Conservation (phyloP, 83 land plant species). For the Picea engelmannii region DNA sequence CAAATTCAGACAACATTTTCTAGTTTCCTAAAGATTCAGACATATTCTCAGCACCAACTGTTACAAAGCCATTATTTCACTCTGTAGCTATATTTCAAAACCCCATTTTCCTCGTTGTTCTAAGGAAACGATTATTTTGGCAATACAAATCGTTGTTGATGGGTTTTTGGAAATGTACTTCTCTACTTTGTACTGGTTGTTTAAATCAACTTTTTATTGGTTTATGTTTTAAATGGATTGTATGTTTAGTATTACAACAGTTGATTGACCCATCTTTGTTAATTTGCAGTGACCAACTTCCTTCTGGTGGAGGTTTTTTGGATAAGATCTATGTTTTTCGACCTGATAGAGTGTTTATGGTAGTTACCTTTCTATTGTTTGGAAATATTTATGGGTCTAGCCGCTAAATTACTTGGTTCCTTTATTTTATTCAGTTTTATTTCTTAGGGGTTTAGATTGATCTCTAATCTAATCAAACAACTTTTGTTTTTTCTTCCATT, state of each 20-base stretch:
- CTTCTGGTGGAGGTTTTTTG: no score
- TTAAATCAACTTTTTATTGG: neutral
- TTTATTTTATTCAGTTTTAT: no score
- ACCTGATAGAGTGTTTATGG: slow-evolving; percentile 75
- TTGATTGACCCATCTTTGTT: neutral
- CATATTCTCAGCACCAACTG: no score
- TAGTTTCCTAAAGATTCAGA: no score
- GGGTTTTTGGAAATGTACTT: slow-evolving; percentile 81
- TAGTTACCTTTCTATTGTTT: slow-evolving; percentile 13
- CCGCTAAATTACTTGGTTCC: no score
- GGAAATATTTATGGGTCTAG: no score
- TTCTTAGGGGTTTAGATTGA: no score
- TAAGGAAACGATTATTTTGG: slow-evolving; percentile 50
- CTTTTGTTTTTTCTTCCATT: no score
- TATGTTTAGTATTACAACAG: neutral
- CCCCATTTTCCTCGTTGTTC: slow-evolving; percentile 62
- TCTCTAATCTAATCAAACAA: no score
- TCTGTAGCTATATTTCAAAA: slow-evolving; percentile 47
- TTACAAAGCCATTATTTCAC: slow-evolving; percentile 23
- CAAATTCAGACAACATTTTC: no score
- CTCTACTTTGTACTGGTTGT: neutral
- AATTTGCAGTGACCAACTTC: slow-evolving; percentile 46
- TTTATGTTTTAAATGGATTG: neutral
- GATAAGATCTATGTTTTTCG: no score
- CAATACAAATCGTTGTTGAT: no score